phyloP scores from a whole-genome alignment of 1,139 yeast genomes.

The Yamadazyma sp. region DNA sequence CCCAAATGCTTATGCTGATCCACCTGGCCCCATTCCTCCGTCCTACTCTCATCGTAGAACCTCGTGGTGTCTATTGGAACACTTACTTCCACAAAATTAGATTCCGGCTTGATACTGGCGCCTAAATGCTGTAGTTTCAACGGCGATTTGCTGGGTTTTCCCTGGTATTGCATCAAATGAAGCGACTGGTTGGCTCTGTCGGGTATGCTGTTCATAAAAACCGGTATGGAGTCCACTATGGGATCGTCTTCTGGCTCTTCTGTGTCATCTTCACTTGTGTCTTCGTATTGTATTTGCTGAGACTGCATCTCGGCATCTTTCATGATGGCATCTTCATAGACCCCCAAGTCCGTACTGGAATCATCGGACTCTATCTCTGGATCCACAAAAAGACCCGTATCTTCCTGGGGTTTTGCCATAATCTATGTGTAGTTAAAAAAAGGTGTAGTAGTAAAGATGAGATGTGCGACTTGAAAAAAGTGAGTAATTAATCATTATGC shows the following conservation, averaged over 20 bases:
- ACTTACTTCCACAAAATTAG: constrained; percentile 62
- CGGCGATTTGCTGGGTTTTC: constrained; percentile 50
- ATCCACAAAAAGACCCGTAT: constrained; percentile 10
- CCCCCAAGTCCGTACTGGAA: constrained; percentile 9
- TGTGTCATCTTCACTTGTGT: background rate
- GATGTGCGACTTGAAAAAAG: constrained; percentile 2
- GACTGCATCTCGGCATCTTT: too few relatives aligned
- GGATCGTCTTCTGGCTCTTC: constrained; percentile 60
- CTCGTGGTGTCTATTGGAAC: constrained; percentile 63
- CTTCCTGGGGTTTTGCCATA: constrained; percentile 5
- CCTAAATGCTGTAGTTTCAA: constrained; percentile 32
- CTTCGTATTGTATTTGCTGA: constrained; percentile 1
- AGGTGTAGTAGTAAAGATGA: constrained; percentile 2
- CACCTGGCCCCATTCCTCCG: constrained; percentile 62
- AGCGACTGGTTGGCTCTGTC: constrained; percentile 25
- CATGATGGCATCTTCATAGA: constrained; percentile 13
- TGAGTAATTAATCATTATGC: background rate
- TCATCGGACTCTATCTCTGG: constrained; percentile 8
- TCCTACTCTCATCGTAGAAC: constrained; percentile 65
- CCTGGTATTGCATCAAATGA: constrained; percentile 67
- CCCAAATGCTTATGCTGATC: constrained; percentile 68
- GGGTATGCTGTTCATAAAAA: constrained; percentile 37
- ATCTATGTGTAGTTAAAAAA: background rate
- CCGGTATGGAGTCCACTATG: constrained; percentile 72
- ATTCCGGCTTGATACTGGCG: constrained; percentile 61